A percentile compares a stretch with the other conserved stretches of the same genome.
Conservation (phyloP, 805 yeast species). For the Teunomyces atbi region DNA sequence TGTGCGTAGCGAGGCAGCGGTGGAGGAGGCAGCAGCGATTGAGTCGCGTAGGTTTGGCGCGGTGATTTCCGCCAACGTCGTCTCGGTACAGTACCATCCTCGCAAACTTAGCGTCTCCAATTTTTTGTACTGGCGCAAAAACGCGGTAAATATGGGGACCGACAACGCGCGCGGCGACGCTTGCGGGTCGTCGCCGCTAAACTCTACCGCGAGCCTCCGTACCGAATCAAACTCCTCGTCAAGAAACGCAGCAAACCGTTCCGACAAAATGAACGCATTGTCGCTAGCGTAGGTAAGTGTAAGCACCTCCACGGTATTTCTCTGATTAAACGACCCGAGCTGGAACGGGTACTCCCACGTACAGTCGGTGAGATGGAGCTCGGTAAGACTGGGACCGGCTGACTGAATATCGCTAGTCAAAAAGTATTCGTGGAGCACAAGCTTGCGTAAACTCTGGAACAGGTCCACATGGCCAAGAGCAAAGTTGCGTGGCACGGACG, state of each 20-base stretch:
- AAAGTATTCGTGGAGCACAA: slow-evolving; percentile 42
- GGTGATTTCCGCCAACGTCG: background rate
- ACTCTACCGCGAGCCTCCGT: slow-evolving; percentile 4
- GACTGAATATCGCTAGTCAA: slow-evolving; percentile 38
- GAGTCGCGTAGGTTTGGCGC: background rate
- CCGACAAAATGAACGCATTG: slow-evolving; percentile 36
- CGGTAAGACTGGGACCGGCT: slow-evolving; percentile 17
- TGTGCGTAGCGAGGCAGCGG: background rate
- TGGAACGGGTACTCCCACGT: slow-evolving; percentile 59
- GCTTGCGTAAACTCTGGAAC: slow-evolving; percentile 29
- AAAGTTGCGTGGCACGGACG: slow-evolving; percentile 32
- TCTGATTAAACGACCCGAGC: slow-evolving; percentile 33
- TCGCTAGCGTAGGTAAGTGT: slow-evolving; percentile 24
- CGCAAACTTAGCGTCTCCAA: background rate
- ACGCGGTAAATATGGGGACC: background rate
- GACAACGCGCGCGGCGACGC: background rate
- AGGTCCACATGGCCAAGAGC: slow-evolving; percentile 43
- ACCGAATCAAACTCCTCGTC: slow-evolving; percentile 6
- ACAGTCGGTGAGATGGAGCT: slow-evolving; percentile 41
- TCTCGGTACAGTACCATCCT: background rate
- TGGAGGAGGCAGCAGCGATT: too few relatives aligned
- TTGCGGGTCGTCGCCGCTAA: background rate
- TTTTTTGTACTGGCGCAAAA: background rate
- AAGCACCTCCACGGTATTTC: slow-evolving; percentile 20
- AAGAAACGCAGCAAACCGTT: slow-evolving; percentile 32